Percentiles rank a stretch among this genome's conserved stretches.
These are phyloP conservation scores for Camelina hispida DNA, from an alignment of 345 rosid species.

Conservation along the genomic window DNA sequence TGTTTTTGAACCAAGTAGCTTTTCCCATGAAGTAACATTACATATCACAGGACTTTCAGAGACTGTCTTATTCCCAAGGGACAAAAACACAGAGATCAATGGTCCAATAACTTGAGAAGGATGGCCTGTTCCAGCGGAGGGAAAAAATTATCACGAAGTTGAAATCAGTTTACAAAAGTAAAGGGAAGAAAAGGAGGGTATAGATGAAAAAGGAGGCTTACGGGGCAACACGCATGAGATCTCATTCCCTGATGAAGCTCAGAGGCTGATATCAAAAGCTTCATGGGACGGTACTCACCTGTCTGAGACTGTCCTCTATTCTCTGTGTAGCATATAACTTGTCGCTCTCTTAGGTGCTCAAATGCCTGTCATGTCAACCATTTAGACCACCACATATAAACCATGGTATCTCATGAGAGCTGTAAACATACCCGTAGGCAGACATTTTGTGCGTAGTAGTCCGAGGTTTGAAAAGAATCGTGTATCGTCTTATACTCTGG, in stretches of 20 bases:
- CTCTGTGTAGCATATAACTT: constrained; percentile 67
- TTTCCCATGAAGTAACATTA: constrained; percentile 6
- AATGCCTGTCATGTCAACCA: constrained; percentile 68
- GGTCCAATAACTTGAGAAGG: constrained; percentile 52
- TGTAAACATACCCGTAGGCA: constrained; percentile 70
- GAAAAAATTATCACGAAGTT: constrained; percentile 14
- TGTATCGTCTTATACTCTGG: constrained; percentile 87
- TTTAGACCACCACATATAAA: constrained; percentile 26
- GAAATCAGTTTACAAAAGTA: background rate
- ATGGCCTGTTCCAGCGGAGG: constrained; percentile 42
- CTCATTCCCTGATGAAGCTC: constrained; percentile 80
- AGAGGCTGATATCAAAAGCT: constrained; percentile 67
- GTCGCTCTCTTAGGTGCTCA: constrained; percentile 75
- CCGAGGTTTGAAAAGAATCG: constrained; percentile 79
- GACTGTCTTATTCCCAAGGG: background rate
- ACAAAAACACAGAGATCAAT: constrained; percentile 27
- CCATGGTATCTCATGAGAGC: constrained; percentile 21
- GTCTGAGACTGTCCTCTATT: constrained; percentile 68
- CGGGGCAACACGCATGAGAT: constrained; percentile 85
- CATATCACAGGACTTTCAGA: constrained; percentile 11
- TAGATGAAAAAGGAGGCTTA: constrained; percentile 49
- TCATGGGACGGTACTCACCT: constrained; percentile 71
- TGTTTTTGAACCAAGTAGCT: constrained; percentile 7
- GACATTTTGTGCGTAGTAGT: constrained; percentile 65
- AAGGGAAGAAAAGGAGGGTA: constrained; percentile 5